phyloP scores from a whole-genome alignment of 2,329 filamentous ascomycete genomes.

The Aspergillus amoenus region DNA sequence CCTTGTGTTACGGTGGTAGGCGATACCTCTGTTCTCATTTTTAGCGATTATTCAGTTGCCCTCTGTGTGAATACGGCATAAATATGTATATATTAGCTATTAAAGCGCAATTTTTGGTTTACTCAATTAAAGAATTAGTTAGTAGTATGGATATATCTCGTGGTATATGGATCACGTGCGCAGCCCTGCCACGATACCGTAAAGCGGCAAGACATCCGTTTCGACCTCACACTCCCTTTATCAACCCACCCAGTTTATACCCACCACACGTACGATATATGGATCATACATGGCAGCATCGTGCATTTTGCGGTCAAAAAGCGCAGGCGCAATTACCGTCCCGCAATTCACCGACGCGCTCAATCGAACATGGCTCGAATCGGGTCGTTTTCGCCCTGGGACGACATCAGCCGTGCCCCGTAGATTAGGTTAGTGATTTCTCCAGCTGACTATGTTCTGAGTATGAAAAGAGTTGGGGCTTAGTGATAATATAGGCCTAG shows the following conservation, averaged over 20 bases:
- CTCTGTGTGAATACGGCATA: not conserved
- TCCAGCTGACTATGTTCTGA: not conserved
- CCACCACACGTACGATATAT: not conserved
- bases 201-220: slow-evolving; percentile 2
- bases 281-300: slow-evolving; percentile 19
- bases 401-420: slow-evolving; percentile 20
- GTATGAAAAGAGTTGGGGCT: not conserved
- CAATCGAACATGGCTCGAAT: slow-evolving; percentile 29
- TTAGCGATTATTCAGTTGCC: not conserved
- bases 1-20: not conserved
- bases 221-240: not conserved
- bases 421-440: slow-evolving; percentile 25
- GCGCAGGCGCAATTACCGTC: slow-evolving; percentile 22
- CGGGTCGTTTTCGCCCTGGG: slow-evolving; percentile 14
- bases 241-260: not conserved
- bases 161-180: not conserved
- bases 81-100: slow-evolving; percentile 11
- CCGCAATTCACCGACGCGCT: slow-evolving; percentile 31
- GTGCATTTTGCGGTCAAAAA: slow-evolving; percentile 8
- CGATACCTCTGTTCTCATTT: not conserved
- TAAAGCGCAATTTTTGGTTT: not conserved
- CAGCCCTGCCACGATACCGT: not conserved
- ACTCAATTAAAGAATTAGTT: not conserved
- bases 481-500: slow-evolving; percentile 58
- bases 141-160: not conserved